Base-by-base conservation (phyloP, 768 basidiomycete genomes). In the Cubamyces sp. region DNA sequence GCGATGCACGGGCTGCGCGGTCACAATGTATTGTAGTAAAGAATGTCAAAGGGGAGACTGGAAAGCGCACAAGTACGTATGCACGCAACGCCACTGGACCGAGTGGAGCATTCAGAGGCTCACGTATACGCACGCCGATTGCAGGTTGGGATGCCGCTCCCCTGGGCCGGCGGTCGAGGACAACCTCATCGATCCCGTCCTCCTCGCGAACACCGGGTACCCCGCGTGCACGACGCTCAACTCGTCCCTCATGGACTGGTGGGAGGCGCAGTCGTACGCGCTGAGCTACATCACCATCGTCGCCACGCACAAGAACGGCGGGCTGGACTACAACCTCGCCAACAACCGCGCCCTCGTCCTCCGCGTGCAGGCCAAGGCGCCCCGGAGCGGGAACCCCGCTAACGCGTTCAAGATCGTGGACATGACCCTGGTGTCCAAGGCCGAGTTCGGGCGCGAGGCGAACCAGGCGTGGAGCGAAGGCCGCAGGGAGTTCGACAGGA, bases 31-130 rank as follows among this genome's bases (percentile, higher is more conserved):
- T 21, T 55, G 54, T 21, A 55, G 42, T 28, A 55, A 23, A 21
- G 54, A 55, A 46, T 55, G 54, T 18, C 54, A 55, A 19, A 55
- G 14, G 19, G 16, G 28, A 5, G 54, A 26, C 8, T 55, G 54
- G 54, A 8, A n/a, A 0, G 19, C 3, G 34, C 54, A 55, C 41
- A 54, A 43, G 53, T 54, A 28, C 50, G 50, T 34, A 34, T 34
- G 34, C 34, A 6, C 34, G 9, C 11, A 11, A 11, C 1, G 6
- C 4, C 34, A 7, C 34, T 34, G 1, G 6, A 34, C 34, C 9
- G 6, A 34, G 11, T 11, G 34, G 6, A 34, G 34, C 34, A 9
- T 34, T 11, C 34, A 11, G 34, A 34, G 34, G 34, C 9, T 34
- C 34, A 34, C 34, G 34, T 8, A 25, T 19, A 23, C 39, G 21